phyloP scores from a whole-genome alignment of 164 flowering plant species.

The Akebia trifoliata region DNA sequence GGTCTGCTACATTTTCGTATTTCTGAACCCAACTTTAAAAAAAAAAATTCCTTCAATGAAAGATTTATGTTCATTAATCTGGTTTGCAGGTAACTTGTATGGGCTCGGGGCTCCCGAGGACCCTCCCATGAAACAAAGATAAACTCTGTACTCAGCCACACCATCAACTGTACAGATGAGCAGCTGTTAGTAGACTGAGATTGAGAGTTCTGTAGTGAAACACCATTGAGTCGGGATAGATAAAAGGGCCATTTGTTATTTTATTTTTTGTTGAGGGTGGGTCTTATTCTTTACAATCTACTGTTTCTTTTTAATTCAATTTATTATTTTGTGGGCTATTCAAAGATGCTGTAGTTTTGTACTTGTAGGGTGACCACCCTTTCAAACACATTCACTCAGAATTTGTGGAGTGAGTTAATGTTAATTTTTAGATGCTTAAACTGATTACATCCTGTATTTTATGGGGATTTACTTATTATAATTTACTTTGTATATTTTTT shows the following conservation, averaged over 20 bases:
- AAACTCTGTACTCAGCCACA: no score
- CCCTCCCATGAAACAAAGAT: no score
- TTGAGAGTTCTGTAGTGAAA: not conserved
- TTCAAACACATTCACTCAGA: not conserved
- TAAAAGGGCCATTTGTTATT: not conserved
- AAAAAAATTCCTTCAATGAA: no score
- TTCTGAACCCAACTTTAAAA: not conserved
- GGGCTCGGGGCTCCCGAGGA: not conserved
- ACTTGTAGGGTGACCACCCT: not conserved
- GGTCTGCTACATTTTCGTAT: not conserved
- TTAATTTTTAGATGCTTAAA: not conserved
- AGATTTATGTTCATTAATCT: no score
- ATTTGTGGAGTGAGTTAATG: not conserved
- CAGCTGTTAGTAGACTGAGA: not conserved
- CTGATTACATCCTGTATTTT: no score
- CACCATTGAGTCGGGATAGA: not conserved
- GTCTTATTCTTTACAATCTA: not conserved
- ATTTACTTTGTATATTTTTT: no score
- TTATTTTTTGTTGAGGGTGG: not conserved
- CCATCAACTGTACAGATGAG: not conserved
- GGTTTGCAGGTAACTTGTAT: no score
- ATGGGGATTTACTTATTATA: no score
- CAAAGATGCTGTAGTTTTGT: not conserved
- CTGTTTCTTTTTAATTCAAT: not conserved
- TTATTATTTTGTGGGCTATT: not conserved